These are phyloP conservation scores for Penstemon davidsonii DNA, from an alignment of 257 asterid species.

Conservation along the genomic window DNA sequence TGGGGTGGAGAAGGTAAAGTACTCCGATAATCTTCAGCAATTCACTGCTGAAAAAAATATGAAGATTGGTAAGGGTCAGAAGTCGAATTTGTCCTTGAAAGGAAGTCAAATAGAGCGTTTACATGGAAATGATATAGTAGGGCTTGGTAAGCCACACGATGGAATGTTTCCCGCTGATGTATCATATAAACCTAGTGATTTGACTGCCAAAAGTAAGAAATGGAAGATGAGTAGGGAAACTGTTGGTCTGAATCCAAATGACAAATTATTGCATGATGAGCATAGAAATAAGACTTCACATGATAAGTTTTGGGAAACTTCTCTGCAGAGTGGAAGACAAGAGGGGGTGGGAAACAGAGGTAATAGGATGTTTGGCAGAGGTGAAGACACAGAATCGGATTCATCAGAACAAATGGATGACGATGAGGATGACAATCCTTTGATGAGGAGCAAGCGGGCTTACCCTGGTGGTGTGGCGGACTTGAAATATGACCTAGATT, in stretches of 20 bases:
- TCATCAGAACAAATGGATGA: conserved; percentile 78
- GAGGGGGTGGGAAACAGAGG: conserved; percentile 50
- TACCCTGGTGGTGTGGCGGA: conserved; percentile 71
- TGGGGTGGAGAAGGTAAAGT: conserved; percentile 52
- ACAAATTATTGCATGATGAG: conserved; percentile 50
- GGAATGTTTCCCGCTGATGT: conserved; percentile 54
- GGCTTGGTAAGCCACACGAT: conserved; percentile 50
- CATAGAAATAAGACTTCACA: conserved; percentile 45
- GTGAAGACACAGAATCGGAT: conserved; percentile 94
- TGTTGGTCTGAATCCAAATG: conserved; percentile 50
- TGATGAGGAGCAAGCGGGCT: conserved; percentile 97
- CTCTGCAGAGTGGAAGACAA: conserved; percentile 54
- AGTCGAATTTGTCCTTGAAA: conserved; percentile 50
- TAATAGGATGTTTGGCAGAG: conserved; percentile 38
- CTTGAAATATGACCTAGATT: conserved; percentile 41
- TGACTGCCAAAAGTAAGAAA: conserved; percentile 56
- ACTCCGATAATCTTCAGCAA: conserved; percentile 48
- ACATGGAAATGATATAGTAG: conserved; percentile 53
- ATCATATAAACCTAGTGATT: conserved; percentile 44
- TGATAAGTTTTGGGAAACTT: conserved; percentile 44
- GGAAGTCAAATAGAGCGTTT: conserved; percentile 57
- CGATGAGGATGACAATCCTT: conserved; percentile 74
- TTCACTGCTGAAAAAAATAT: conserved; percentile 56
- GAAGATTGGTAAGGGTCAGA: conserved; percentile 64
- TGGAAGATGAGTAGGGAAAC: conserved; percentile 57